Evolutionary conservation across 2,329 filamentous ascomycete species (phyloP).

Genomic region (Apiospora rasikravindrae): DNA sequence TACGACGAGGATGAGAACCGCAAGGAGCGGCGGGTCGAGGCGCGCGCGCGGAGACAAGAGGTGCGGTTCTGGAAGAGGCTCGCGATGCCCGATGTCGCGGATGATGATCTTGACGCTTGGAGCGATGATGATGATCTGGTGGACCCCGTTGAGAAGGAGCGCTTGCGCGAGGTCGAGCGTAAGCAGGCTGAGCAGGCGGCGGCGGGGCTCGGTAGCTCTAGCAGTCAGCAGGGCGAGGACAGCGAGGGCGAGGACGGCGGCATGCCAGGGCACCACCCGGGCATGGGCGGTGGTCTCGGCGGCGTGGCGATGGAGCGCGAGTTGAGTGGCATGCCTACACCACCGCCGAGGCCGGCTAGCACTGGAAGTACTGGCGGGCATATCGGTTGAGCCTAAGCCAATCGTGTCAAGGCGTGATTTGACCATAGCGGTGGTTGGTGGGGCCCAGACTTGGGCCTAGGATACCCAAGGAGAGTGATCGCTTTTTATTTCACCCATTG

Average conservation of each 20-base stretch:
- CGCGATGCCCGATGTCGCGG: conserved; percentile 65
- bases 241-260: conserved; percentile 38
- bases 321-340: conserved; percentile 37
- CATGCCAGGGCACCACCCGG: conserved; percentile 26
- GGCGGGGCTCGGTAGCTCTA: conserved; percentile 36
- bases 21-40: conserved; percentile 59
- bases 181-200: conserved; percentile 48
- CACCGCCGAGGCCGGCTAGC: conserved; percentile 47
- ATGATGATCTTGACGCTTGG: conserved; percentile 64
- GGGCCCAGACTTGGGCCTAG: not conserved
- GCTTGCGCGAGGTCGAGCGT: conserved; percentile 55
- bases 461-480: not conserved
- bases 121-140: conserved; percentile 70
- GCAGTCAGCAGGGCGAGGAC: conserved; percentile 41
- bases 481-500: not conserved
- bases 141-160: conserved; percentile 64
- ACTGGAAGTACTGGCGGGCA: conserved; percentile 46
- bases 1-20: conserved; percentile 62
- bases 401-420: not conserved
- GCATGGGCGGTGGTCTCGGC: conserved; percentile 39
- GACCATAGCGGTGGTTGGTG: not conserved
- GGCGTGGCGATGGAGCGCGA: conserved; percentile 51
- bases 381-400: conserved; percentile 27
- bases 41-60: conserved; percentile 60
- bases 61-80: conserved; percentile 70